A percentile compares a stretch with the other conserved stretches of the same genome.
Evolutionary conservation across 2,329 filamentous ascomycete genomes (phyloP).

Genomic region (Colletotrichum musae): DNA sequence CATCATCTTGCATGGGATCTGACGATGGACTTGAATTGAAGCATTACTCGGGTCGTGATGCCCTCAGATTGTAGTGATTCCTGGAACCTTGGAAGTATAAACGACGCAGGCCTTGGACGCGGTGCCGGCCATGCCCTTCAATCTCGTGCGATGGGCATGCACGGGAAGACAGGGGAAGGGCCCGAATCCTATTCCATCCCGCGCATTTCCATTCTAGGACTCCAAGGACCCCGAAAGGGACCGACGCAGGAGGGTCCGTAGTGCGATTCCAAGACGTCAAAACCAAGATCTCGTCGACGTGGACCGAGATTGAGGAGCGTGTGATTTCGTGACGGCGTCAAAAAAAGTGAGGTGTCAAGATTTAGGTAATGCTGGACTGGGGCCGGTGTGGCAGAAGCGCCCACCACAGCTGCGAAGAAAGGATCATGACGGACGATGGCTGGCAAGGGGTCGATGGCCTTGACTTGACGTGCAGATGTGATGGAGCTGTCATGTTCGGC

Average conservation of each 20-base stretch:
- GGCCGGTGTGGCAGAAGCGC: constrained; percentile 1
- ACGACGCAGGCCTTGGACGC: not conserved
- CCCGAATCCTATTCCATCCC: too few relatives aligned
- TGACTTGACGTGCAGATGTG: constrained; percentile 27
- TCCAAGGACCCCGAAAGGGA: not conserved
- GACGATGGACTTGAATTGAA: not conserved
- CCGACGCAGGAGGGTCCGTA: not conserved
- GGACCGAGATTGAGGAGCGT: constrained; percentile 9
- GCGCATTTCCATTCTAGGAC: not conserved
- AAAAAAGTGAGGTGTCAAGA: constrained; percentile 23
- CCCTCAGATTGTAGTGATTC: not conserved
- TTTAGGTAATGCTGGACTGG: constrained; percentile 23
- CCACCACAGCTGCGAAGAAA: not conserved
- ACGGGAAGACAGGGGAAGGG: not conserved
- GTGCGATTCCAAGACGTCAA: constrained; percentile 3
- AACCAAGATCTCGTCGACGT: constrained; percentile 19
- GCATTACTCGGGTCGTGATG: not conserved
- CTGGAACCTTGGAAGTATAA: not conserved
- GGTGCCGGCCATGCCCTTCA: constrained; percentile 3
- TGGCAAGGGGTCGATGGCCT: not conserved
- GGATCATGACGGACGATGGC: not conserved
- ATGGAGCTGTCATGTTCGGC: constrained; percentile 3
- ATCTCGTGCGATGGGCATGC: constrained; percentile 23
- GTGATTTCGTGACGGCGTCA: constrained; percentile 22
- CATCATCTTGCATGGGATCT: constrained; percentile 24